These are phyloP conservation scores for Cladophialophora carrionii DNA, from an alignment of 2,329 filamentous ascomycete genomes.

Conservation along the genomic window DNA sequence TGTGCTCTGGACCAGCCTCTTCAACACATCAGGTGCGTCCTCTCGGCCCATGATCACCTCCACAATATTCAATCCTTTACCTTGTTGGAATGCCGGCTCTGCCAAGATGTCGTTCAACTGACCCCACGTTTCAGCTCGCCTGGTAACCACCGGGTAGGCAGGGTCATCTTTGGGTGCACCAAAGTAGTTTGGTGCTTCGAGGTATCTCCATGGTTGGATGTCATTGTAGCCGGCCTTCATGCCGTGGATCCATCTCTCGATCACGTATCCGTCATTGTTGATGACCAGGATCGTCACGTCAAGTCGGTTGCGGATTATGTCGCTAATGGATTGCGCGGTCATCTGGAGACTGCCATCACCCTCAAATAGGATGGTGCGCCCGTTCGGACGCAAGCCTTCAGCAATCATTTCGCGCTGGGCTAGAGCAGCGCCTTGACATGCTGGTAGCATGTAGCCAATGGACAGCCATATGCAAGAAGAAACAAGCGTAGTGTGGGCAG, in stretches of 20 bases:
- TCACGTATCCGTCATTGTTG: slow-evolving; percentile 64
- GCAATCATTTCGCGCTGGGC: slow-evolving; percentile 58
- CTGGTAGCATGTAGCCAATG: slow-evolving; percentile 64
- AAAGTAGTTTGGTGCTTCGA: slow-evolving; percentile 48
- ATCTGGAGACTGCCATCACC: slow-evolving; percentile 69
- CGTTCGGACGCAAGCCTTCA: slow-evolving; percentile 56
- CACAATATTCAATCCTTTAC: slow-evolving; percentile 48
- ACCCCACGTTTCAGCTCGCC: slow-evolving; percentile 35
- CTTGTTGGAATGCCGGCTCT: slow-evolving; percentile 44
- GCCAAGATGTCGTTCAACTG: slow-evolving; percentile 34
- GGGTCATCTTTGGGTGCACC: slow-evolving; percentile 36
- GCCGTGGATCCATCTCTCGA: slow-evolving; percentile 63
- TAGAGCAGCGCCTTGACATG: slow-evolving; percentile 59
- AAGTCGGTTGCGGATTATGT: slow-evolving; percentile 61
- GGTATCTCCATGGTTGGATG: slow-evolving; percentile 57
- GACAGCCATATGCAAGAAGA: slow-evolving; percentile 62
- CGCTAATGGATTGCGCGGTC: slow-evolving; percentile 68
- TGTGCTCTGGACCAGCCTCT: slow-evolving; percentile 39
- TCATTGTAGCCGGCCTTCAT: slow-evolving; percentile 60
- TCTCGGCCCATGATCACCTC: slow-evolving; percentile 49
- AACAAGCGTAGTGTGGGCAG: slow-evolving; percentile 54
- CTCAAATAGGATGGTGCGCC: slow-evolving; percentile 60
- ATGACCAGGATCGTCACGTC: slow-evolving; percentile 57
- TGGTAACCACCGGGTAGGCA: slow-evolving; percentile 35
- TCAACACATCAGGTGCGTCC: slow-evolving; percentile 44